These are phyloP conservation scores for Suillus occidentalis DNA, from an alignment of 768 basidiomycete genomes.

Conservation along the genomic window DNA sequence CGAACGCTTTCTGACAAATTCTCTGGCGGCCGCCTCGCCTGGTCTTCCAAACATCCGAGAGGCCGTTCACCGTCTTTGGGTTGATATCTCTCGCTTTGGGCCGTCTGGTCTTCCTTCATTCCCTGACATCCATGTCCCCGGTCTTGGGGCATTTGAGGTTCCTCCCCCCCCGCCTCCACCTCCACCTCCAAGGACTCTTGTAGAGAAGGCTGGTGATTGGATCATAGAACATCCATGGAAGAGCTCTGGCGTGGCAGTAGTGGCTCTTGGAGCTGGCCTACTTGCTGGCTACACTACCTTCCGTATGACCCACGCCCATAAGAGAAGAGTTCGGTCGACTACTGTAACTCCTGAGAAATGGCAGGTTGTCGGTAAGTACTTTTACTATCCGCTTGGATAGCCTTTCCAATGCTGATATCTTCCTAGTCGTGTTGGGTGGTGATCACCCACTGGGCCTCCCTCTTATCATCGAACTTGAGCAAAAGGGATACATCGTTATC, in stretches of 20 bases:
- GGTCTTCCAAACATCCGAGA: conserved; percentile 67
- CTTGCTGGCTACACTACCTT: conserved; percentile 53
- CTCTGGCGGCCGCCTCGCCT: conserved; percentile 54
- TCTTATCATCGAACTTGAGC: conserved; percentile 71
- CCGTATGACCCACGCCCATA: conserved; percentile 21
- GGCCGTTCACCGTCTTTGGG: conserved; percentile 67
- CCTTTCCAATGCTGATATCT: not conserved
- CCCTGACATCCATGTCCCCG: conserved; percentile 58
- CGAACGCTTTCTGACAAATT: conserved; percentile 60
- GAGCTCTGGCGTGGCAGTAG: conserved; percentile 51
- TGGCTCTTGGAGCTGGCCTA: conserved; percentile 61
- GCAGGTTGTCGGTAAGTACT: conserved; percentile 43
- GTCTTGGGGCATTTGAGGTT: conserved; percentile 70
- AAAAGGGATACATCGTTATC: conserved; percentile 80
- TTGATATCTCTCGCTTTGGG: conserved; percentile 80
- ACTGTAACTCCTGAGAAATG: conserved; percentile 40
- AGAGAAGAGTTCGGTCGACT: conserved; percentile 24
- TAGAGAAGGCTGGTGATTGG: conserved; percentile 53
- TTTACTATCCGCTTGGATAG: not conserved
- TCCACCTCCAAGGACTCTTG: conserved; percentile 43
- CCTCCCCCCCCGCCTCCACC: conserved; percentile 65
- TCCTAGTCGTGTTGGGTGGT: conserved; percentile 75
- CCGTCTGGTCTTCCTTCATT: conserved; percentile 47
- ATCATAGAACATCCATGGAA: conserved; percentile 60
- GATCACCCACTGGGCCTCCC: conserved; percentile 73